phyloP scores from a whole-genome alignment of 2,329 filamentous ascomycete species.

The Tolypocladium guangdongense region DNA sequence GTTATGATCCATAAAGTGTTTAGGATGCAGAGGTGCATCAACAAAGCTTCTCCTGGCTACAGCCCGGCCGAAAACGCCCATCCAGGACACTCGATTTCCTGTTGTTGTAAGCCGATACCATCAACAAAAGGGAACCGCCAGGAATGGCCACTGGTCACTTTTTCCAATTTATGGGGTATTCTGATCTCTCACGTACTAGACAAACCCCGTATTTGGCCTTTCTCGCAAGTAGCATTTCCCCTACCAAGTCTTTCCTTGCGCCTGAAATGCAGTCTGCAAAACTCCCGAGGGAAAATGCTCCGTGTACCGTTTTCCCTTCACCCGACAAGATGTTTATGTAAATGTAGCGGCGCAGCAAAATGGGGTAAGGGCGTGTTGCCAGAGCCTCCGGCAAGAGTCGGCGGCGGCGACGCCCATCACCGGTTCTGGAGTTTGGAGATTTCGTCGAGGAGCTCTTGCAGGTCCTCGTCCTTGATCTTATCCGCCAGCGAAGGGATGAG shows the following conservation, averaged over 20 bases:
- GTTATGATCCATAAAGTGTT: not conserved
- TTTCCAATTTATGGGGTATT: conserved; percentile 2
- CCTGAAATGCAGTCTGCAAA: conserved; percentile 1
- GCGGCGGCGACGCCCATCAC: conserved; percentile 8
- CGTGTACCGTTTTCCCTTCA: not conserved
- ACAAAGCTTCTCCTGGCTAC: not conserved
- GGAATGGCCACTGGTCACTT: not conserved
- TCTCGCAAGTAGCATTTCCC: not conserved
- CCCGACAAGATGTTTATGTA: not conserved
- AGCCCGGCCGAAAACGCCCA: not conserved
- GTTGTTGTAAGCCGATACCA: not conserved
- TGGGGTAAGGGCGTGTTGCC: not conserved
- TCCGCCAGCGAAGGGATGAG: conserved; percentile 80
- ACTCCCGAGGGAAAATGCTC: not conserved
- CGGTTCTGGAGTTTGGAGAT: conserved; percentile 63
- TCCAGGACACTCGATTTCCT: not conserved
- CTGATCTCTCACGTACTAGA: not conserved
- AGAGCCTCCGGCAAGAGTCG: not conserved
- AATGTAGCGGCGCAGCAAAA: not conserved
- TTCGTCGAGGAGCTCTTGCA: conserved; percentile 82
- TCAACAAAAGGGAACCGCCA: not conserved
- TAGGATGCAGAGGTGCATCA: not conserved
- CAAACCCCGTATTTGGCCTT: not conserved
- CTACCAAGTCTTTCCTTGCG: not conserved
- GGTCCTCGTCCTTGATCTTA: conserved; percentile 83